Percentiles rank a stretch among this genome's conserved stretches.
These are phyloP conservation scores for Solanum hybrid DNA, from an alignment of 305 asterid genomes.

Conservation along the genomic window DNA sequence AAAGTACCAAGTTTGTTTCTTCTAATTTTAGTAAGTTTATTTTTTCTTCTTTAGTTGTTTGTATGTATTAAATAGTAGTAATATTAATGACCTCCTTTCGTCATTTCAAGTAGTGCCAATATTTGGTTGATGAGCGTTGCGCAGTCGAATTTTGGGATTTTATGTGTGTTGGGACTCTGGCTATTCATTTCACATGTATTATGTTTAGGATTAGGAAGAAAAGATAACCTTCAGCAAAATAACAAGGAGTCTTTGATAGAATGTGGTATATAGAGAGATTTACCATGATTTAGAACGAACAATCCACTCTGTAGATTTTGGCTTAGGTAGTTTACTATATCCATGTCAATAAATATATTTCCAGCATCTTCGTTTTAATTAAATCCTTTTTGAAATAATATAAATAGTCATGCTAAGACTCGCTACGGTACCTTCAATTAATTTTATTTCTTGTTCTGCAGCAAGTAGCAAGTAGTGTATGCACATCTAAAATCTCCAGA, in stretches of 20 bases:
- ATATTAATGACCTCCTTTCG: background rate
- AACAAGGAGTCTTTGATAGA: background rate
- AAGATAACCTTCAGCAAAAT: background rate
- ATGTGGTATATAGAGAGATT: background rate
- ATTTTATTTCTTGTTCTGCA: background rate
- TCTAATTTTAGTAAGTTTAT: background rate
- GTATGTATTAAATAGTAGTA: background rate
- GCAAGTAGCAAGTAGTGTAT: background rate
- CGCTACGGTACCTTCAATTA: background rate
- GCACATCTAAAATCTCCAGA: background rate
- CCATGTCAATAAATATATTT: background rate
- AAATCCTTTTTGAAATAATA: background rate
- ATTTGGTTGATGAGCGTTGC: slow-evolving; percentile 4
- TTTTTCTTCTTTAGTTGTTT: background rate
- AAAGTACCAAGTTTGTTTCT: background rate
- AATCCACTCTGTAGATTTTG: background rate
- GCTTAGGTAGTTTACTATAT: background rate
- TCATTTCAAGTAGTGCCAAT: background rate
- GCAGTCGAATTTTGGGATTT: background rate
- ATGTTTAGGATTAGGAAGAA: background rate
- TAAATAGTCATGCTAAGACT: background rate
- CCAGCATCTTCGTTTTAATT: background rate
- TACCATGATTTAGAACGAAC: background rate
- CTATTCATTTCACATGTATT: background rate
- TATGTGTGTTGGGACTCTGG: background rate